Conservation (phyloP, 2,329 filamentous ascomycete species). For the Fusarium chlamydosporum region DNA sequence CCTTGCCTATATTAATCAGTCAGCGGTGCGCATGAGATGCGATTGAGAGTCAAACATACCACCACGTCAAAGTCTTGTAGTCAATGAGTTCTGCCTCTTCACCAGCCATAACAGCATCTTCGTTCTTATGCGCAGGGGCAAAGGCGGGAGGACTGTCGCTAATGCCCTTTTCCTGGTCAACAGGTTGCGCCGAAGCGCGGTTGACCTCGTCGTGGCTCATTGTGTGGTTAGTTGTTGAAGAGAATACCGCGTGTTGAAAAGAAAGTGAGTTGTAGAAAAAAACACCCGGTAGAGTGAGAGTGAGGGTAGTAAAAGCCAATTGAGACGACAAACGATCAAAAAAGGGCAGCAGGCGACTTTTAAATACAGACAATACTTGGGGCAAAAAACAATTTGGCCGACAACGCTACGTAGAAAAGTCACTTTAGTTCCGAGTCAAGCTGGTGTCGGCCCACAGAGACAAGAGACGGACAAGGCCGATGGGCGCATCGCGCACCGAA, state of each 20-base stretch:
- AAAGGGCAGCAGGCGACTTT: neutral
- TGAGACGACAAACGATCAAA: neutral
- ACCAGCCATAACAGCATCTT: slow-evolving; percentile 14
- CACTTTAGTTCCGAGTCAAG: slow-evolving; percentile 21
- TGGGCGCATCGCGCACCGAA: slow-evolving; percentile 34
- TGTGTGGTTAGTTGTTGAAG: neutral
- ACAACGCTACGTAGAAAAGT: slow-evolving; percentile 20
- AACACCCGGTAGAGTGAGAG: neutral
- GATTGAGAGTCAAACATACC: slow-evolving; percentile 47
- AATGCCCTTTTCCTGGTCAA: slow-evolving; percentile 27
- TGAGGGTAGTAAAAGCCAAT: neutral
- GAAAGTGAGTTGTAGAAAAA: neutral
- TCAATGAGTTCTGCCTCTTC: slow-evolving; percentile 52
- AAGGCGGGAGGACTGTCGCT: slow-evolving; percentile 2
- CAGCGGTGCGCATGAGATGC: neutral
- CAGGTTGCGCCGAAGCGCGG: slow-evolving; percentile 5
- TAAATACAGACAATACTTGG: slow-evolving; percentile 8
- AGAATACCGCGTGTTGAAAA: slow-evolving; percentile 2
- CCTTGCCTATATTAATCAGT: slow-evolving; percentile 57
- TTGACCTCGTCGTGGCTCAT: slow-evolving; percentile 18
- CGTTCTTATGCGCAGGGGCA: neutral
- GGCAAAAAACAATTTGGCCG: slow-evolving; percentile 26
- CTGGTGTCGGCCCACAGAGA: slow-evolving; percentile 24
- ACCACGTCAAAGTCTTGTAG: slow-evolving; percentile 58
- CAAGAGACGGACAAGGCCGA: slow-evolving; percentile 21